Percentiles rank a stretch among this genome's conserved stretches.
phyloP scores from a whole-genome alignment of 352 stramenopile genomes.

The Blastocystis sp. region DNA sequence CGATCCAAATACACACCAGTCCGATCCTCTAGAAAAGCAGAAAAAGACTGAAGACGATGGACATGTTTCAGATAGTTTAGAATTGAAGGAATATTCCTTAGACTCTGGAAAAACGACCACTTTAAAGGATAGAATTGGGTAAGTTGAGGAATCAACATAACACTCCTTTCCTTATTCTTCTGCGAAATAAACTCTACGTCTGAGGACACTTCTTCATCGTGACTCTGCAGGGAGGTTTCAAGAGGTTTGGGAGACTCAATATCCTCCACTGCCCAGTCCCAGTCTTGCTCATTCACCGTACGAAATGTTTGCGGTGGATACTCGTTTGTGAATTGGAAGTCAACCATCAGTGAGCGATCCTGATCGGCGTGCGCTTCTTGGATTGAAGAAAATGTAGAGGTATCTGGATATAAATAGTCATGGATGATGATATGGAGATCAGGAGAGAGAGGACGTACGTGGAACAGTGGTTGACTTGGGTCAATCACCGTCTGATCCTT shows the following conservation, averaged over 20 bases:
- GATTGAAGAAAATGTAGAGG: not conserved
- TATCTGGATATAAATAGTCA: not conserved
- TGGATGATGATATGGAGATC: not conserved
- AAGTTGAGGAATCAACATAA: slow-evolving; percentile 7
- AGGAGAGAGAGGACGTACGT: not conserved
- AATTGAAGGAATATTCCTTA: not conserved
- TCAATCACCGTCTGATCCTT: not conserved
- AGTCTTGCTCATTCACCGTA: not conserved
- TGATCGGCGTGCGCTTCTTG: not conserved
- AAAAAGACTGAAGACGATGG: not conserved
- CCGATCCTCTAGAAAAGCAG: not conserved
- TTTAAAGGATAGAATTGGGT: not conserved
- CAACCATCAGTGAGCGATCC: not conserved
- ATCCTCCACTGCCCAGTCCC: not conserved
- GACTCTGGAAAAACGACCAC: not conserved
- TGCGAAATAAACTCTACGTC: not conserved
- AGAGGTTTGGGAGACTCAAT: not conserved
- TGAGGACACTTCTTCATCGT: not conserved
- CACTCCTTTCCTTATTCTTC: not conserved
- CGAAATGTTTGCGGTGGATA: not conserved
- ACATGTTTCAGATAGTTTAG: slow-evolving; percentile 4
- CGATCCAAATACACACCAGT: not conserved
- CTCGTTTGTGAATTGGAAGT: not conserved
- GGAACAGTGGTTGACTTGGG: not conserved
- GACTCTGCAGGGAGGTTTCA: not conserved